Percentiles rank a stretch among this genome's conserved stretches.
Evolutionary conservation across 1,139 yeast genomes (phyloP).

Genomic region (Protomyces arabidopsidicola): DNA sequence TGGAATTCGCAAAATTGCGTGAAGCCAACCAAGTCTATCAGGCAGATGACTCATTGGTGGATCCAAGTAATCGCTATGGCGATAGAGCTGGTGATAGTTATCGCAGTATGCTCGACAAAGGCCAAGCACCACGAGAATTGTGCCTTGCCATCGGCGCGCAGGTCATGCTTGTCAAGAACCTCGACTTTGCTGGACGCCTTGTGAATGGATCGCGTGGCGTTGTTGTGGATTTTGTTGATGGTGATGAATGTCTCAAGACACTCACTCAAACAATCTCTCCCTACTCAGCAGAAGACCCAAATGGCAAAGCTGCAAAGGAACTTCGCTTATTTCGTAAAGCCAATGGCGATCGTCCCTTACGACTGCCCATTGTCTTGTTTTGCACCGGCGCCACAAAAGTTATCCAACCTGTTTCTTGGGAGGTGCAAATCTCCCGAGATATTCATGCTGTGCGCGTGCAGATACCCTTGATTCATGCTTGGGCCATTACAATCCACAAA

Average conservation of each 20-base stretch:
- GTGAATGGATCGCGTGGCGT: constrained; percentile 93
- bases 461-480: constrained; percentile 80
- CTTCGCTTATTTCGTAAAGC: constrained; percentile 42
- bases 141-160: constrained; percentile 77
- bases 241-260: not conserved
- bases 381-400: constrained; percentile 1
- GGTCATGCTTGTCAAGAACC: constrained; percentile 91
- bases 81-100: not conserved
- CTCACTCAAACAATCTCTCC: too few relatives aligned
- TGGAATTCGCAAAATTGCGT: constrained; percentile 50
- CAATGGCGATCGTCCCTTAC: constrained; percentile 70
- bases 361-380: constrained; percentile 63
- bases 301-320: constrained; percentile 1
- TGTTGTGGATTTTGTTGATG: constrained; percentile 68
- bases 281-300: not conserved
- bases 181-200: constrained; percentile 59
- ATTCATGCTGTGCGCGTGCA: constrained; percentile 56
- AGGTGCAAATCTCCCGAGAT: constrained; percentile 51
- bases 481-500: constrained; percentile 94
- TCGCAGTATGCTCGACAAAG: constrained; percentile 44
- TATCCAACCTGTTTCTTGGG: constrained; percentile 64
- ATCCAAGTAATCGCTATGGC: not conserved
- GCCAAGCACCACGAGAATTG: constrained; percentile 64
- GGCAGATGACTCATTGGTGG: constrained; percentile 40
- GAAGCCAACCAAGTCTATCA: constrained; percentile 53